Evolutionary conservation across 1,139 yeast species (phyloP).

Genomic region (Blastobotrys illinoisensis): DNA sequence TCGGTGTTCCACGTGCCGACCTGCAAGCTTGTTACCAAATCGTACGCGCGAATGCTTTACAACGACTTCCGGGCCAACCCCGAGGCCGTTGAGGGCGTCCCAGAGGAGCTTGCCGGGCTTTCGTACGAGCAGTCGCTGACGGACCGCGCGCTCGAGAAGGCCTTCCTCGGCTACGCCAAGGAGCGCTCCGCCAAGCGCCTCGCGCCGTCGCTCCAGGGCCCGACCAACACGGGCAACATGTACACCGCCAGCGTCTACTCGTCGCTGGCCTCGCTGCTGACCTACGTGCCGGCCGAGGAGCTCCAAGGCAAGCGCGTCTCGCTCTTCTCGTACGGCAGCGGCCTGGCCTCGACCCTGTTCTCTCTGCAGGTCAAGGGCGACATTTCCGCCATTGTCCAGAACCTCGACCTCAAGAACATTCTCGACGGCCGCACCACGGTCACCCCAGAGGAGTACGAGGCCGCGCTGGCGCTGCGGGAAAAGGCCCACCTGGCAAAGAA

Average conservation of each 20-base stretch:
- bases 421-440: constrained; percentile 61
- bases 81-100: constrained; percentile 42
- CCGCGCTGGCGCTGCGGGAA: constrained; percentile 81
- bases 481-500: constrained; percentile 76
- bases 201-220: constrained; percentile 73
- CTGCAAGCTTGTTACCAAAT: constrained; percentile 89
- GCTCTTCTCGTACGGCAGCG: constrained; percentile 95
- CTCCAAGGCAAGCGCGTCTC: constrained; percentile 84
- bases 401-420: constrained; percentile 63
- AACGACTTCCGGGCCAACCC: constrained; percentile 78
- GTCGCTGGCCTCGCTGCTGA: constrained; percentile 74
- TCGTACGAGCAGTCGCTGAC: constrained; percentile 74
- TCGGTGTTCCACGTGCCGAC: constrained; percentile 98
- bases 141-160: constrained; percentile 79
- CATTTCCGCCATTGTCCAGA: constrained; percentile 58
- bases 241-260: constrained; percentile 95
- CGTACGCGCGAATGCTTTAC: constrained; percentile 87
- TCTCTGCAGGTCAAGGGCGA: constrained; percentile 80
- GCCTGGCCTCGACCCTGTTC: constrained; percentile 87
- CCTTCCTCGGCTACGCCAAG: constrained; percentile 76
- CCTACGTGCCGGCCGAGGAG: constrained; percentile 65
- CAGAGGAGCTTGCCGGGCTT: constrained; percentile 59
- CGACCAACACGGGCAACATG: constrained; percentile 98
- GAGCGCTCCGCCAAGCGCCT: constrained; percentile 64
- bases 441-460: constrained; percentile 77